Evolutionary conservation across 2,329 filamentous ascomycete genomes (phyloP), one percentile per base, ranked within the genome.

Genomic region (Grosmannia clavigera): DNA sequence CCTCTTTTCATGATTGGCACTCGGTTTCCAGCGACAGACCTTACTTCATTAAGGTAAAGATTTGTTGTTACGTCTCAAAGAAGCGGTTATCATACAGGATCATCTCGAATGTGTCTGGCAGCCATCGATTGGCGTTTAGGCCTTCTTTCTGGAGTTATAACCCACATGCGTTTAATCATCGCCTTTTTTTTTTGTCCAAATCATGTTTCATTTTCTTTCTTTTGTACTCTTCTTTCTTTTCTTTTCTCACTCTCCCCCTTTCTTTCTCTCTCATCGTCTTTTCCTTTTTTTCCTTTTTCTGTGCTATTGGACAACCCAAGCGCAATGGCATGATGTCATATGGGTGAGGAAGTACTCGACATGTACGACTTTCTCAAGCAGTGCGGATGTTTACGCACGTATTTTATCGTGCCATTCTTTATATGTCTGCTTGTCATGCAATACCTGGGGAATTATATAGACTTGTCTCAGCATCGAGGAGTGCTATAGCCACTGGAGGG

Each of bases 21-120:
- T 58, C 55, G 60, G 61, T 62, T 64, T 57, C 61, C 62, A 61
- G 61, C 57, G 60, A 63, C 53, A 55, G 63, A 53, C 40, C 60
- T 60, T 63, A 60, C 59, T 27, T 58, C 50, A 16, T 22, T 58
- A 35, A 19, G 48, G 43, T n/a, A 9, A 46, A n/a, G 22, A 58
- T 53, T 46, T 58, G 40, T 35, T 29, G 48, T 62, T 55, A 35
- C 53, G 40, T 62, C 60, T 56, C 14, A 53, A 48, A 29, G 40
- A 48, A 48, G 25, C 43, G 55, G 40, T n/a, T 50, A 31, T 31
- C 46, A 9, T 10, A 43, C 43, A 43, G 40, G 60, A 62, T 63
- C 66, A 38, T 54, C n/a, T 50, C 27, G 52, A 12, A 19, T 29
- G 27, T 50, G 53, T 55, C 40, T 58, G 29, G 67, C 66, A 66